A percentile compares a stretch with the other conserved stretches of the same genome.
These are phyloP conservation scores for Phlebiopsis gigantea DNA, from an alignment of 768 basidiomycete species.

Conservation along the genomic window DNA sequence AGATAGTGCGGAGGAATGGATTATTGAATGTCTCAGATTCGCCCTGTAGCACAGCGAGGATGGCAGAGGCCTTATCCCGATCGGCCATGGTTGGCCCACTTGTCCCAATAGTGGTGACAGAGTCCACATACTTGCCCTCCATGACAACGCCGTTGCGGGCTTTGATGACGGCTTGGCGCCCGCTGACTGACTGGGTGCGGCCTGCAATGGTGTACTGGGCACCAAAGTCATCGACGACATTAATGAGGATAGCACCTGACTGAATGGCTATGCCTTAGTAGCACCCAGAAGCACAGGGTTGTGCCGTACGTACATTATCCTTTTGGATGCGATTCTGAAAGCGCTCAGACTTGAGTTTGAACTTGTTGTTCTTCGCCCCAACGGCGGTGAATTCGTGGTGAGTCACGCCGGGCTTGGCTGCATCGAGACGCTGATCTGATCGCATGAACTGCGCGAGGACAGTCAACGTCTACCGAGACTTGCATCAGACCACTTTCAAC, in stretches of 20 bases:
- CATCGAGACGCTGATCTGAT: conserved; percentile 22
- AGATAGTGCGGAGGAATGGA: conserved; percentile 35
- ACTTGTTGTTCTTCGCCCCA: conserved; percentile 11
- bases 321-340: conserved; percentile 26
- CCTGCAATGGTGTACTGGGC: conserved; percentile 23
- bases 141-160: conserved; percentile 17
- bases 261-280: too few species aligned
- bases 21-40: conserved; percentile 23
- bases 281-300: too few species aligned
- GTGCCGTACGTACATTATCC: conserved; percentile 16
- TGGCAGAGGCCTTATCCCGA: conserved; percentile 27
- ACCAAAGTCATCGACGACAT: conserved; percentile 23
- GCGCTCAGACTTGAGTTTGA: conserved; percentile 20
- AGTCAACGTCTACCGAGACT: conserved; percentile 11
- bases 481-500: background rate
- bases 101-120: conserved; percentile 46
- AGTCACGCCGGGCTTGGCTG: conserved; percentile 23
- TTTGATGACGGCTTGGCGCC: conserved; percentile 19
- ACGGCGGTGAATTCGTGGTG: conserved; percentile 19
- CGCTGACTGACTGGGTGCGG: conserved; percentile 9
- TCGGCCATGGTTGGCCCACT: conserved; percentile 59
- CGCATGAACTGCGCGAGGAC: conserved; percentile 16
- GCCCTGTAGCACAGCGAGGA: conserved; percentile 34
- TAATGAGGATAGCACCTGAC: too few species aligned
- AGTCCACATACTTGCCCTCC: conserved; percentile 26